Base-by-base conservation (phyloP, 305 asterid species). In the Striga hermonthica region DNA sequence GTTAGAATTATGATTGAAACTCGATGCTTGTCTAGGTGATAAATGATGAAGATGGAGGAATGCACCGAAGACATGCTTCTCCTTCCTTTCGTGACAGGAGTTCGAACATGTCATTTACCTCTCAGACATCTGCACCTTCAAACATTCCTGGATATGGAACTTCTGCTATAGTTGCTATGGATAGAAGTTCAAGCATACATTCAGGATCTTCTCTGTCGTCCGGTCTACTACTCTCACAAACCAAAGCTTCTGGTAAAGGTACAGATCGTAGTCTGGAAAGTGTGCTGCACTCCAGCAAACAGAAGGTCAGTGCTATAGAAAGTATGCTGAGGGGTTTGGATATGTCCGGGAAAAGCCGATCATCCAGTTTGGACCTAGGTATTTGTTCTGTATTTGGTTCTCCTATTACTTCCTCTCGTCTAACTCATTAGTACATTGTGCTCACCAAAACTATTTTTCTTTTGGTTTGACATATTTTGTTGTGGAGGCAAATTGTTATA, bases 331-430 rank as follows among this genome's bases (percentile, higher is more conserved):
- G 96, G 74, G 99, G 99, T 64, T 59, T 93, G 79, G 82, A 88
- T 74, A 59, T 84, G 64, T 84, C 98, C 66, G 97, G 82, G 79
- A 90, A 76, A 81, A 58, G 73, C 56, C 83, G 95, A 64, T 93
- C 99, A 35, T 88, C 99, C 74, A 93, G 99, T 84, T 86, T 93
- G 89, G 99, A 93, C 87, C 87, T 93, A 78, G 99, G 99, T 93
- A 87, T 63, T 79, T 79, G 59, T 77, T 67, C 39, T 62, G 68
- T 62, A 68, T 65, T 78, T 65, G 79, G 67, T 68, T 60, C 67
- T 67, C 71, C 72, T 22, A 22, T 22, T 22, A 22, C 31, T 61
- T 75, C 69, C 31, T 22, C 31, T 22, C 1, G 31, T 22, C 73
- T 71, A 60, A 38, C 40, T 61, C 15, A 39, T 41, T 67, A n/a